Percentiles rank a stretch among this genome's conserved stretches.
Conservation (phyloP, 169 alveolate genomes). For the Cryptosporidium viatorum region DNA sequence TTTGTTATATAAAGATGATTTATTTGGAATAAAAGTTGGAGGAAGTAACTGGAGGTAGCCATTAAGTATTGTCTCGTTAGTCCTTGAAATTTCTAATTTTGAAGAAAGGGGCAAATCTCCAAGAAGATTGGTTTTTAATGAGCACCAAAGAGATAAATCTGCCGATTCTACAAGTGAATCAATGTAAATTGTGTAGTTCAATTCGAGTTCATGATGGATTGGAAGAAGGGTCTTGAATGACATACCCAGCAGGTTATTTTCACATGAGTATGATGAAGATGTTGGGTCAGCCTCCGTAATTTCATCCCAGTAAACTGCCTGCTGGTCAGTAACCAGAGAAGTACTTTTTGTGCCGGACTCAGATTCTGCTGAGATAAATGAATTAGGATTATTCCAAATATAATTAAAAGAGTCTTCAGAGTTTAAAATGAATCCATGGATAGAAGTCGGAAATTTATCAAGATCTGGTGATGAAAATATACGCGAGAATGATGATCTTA, state of each 20-base stretch:
- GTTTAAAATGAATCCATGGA: constrained; percentile 20
- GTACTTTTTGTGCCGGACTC: constrained; percentile 10
- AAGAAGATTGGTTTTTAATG: constrained; percentile 14
- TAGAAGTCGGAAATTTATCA: constrained; percentile 57
- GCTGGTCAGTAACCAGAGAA: constrained; percentile 53
- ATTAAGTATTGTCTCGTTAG: constrained; percentile 37
- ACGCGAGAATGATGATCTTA: constrained; percentile 28
- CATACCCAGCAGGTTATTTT: constrained; percentile 35
- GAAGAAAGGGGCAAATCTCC: constrained; percentile 4
- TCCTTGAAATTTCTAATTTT: constrained; percentile 7
- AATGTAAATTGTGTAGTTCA: constrained; percentile 10
- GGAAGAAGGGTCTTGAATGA: constrained; percentile 54
- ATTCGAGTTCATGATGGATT: constrained; percentile 31
- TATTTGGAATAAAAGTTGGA: constrained; percentile 57
- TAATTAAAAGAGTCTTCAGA: constrained; percentile 21
- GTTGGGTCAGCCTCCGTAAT: constrained; percentile 54
- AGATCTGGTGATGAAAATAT: constrained; percentile 37
- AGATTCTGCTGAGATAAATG: constrained; percentile 23
- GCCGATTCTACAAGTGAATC: constrained; percentile 25
- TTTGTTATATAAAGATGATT: constrained; percentile 37
- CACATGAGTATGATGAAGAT: constrained; percentile 54
- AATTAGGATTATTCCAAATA: constrained; percentile 36
- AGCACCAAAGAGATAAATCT: constrained; percentile 59
- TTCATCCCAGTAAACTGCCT: constrained; percentile 72
- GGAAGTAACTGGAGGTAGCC: constrained; percentile 38